Evolutionary conservation across 129 eudicot species (phyloP), one percentile per base, ranked within the genome.

Genomic region (Escallonia herrerae): DNA sequence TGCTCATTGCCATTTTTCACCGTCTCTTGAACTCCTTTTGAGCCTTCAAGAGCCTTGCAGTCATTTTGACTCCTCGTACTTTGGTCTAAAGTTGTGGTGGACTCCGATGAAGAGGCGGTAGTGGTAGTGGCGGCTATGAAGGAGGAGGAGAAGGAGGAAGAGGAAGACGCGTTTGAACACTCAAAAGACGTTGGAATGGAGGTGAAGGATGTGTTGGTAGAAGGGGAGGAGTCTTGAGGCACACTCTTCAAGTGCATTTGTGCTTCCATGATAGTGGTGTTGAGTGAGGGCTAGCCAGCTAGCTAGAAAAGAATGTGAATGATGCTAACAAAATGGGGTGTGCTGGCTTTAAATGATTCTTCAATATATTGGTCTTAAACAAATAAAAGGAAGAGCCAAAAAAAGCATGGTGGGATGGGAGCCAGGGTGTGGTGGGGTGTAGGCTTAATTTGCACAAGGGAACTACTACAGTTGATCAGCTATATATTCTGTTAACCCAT

Each of bases 321-420:
- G 76, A 71, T 75, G 77, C 51, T 67, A 49, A 3, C 65, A 62
- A 70, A 63, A 33, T 56, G 62, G 64, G 60, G 61, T 37, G 74
- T 39, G 46, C 71, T 50, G 77, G 84, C 65, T 33, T 71, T 64
- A 53, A 74, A 75, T 78, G 84, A 69, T 75, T 75, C 82, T 65
- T 72, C 63, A 10, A 65, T 71, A 60, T 56, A 74, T 56, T 70
- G 54, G 41, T 37, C 39, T 71, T 43, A 68, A 43, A 70, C 68
- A 64, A 60, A 64, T 74, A 40, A 74, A 69, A 56, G 75, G 43
- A 63, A 77, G 53, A 6, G 10, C 8, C 8, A 49, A 49, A 49
- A 49, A 45, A 8, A 45, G 8, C 5, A 8, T 5, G 51, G 50
- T 43, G 37, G 62, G 10, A 68, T 14, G 59, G 62, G 39, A 40